Evolutionary conservation across 2,329 filamentous ascomycete species (phyloP).

Genomic region (Xylariales sp.): DNA sequence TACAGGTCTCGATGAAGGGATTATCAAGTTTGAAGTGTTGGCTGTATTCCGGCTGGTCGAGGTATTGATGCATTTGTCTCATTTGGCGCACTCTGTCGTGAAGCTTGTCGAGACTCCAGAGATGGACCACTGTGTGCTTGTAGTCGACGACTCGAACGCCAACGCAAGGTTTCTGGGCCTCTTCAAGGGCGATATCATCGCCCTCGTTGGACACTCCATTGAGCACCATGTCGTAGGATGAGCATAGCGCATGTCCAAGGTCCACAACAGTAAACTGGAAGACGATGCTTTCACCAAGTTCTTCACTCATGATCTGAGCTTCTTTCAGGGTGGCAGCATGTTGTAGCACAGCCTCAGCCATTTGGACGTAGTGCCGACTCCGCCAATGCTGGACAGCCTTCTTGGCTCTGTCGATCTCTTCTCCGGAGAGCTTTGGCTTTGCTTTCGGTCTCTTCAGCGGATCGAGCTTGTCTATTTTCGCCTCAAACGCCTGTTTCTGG

Average conservation of each 20-base stretch:
- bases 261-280: conserved; percentile 96
- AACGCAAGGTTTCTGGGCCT: conserved; percentile 82
- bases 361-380: conserved; percentile 79
- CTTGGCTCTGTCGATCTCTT: conserved; percentile 67
- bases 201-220: conserved; percentile 86
- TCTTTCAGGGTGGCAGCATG: conserved; percentile 87
- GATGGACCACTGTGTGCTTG: conserved; percentile 75
- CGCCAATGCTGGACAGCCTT: conserved; percentile 71
- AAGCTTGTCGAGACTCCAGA: conserved; percentile 94
- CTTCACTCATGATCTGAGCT: conserved; percentile 95
- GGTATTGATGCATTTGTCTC: conserved; percentile 95
- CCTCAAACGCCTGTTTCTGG: conserved; percentile 81
- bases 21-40: conserved; percentile 91
- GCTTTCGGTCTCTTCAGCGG: conserved; percentile 57
- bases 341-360: conserved; percentile 88
- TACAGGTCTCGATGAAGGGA: conserved; percentile 85
- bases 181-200: conserved; percentile 74
- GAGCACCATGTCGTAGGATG: conserved; percentile 93
- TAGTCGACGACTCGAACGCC: conserved; percentile 89
- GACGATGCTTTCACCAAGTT: conserved; percentile 85
- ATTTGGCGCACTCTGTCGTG: conserved; percentile 83
- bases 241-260: conserved; percentile 79
- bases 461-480: conserved; percentile 73
- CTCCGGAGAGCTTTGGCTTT: conserved; percentile 62
- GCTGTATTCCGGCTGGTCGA: conserved; percentile 90